Conservation (phyloP, 2,329 filamentous ascomycete genomes). For the Aspergillus pseudonomiae region DNA sequence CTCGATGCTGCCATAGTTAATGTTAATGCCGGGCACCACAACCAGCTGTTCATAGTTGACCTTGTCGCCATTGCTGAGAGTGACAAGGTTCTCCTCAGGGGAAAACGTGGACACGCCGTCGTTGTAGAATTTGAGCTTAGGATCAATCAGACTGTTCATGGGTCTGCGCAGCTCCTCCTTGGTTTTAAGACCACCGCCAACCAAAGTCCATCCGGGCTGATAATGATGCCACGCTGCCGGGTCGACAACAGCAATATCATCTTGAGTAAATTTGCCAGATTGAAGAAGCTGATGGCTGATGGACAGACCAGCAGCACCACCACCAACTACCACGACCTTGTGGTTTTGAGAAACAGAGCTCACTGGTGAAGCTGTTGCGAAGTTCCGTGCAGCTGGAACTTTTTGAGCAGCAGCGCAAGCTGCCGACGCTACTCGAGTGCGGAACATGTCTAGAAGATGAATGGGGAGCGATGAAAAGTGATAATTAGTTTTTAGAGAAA, state of each 20-base stretch:
- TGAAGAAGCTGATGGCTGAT: conserved; percentile 70
- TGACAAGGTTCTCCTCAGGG: conserved; percentile 61
- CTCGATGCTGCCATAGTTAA: conserved; percentile 57
- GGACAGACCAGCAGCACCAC: conserved; percentile 66
- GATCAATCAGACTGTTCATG: conserved; percentile 56
- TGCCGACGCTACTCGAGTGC: conserved; percentile 26
- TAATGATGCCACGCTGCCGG: conserved; percentile 67
- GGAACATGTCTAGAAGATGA: conserved; percentile 26
- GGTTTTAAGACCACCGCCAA: conserved; percentile 66
- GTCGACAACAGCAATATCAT: conserved; percentile 68
- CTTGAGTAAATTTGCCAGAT: conserved; percentile 56
- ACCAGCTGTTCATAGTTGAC: conserved; percentile 67
- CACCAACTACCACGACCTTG: conserved; percentile 69
- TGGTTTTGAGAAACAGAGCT: conserved; percentile 51
- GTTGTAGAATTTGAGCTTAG: conserved; percentile 65
- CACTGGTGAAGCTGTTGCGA: conserved; percentile 41
- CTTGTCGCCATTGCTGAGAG: conserved; percentile 58
- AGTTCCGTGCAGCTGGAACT: conserved; percentile 12
- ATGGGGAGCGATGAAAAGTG: neutral
- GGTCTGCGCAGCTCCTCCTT: conserved; percentile 61
- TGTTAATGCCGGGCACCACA: conserved; percentile 61
- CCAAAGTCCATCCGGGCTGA: conserved; percentile 71
- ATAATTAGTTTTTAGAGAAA: neutral
- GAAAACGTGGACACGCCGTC: conserved; percentile 54
- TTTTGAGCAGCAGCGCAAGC: conserved; percentile 22